Conservation (phyloP, 2,329 filamentous ascomycete genomes). For the Neopestalotiopsis clavispora region DNA sequence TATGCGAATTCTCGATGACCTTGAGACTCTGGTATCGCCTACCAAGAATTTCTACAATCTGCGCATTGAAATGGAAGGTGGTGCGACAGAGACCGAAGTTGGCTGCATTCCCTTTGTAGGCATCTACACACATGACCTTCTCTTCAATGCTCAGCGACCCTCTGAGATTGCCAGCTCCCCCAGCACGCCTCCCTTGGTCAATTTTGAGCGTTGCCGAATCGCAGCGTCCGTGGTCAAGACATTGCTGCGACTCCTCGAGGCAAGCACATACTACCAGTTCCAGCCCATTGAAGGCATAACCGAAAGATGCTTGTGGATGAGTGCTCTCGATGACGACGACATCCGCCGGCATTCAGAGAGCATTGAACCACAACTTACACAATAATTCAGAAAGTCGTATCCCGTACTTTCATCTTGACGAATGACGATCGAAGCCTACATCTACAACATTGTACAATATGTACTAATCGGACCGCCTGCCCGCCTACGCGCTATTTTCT, state of each 20-base stretch:
- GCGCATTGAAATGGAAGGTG: slow-evolving; percentile 78
- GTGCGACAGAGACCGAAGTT: slow-evolving; percentile 57
- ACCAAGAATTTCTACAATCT: slow-evolving; percentile 79
- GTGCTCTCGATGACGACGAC: slow-evolving; percentile 76
- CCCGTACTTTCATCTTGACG: slow-evolving; percentile 1
- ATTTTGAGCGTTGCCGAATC: slow-evolving; percentile 82
- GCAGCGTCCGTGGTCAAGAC: slow-evolving; percentile 81
- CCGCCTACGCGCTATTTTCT: slow-evolving; percentile 6
- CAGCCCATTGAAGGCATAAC: slow-evolving; percentile 77
- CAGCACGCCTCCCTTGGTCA: slow-evolving; percentile 71
- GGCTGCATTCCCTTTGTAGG: slow-evolving; percentile 86
- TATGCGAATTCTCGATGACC: slow-evolving; percentile 66
- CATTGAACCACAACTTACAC: slow-evolving; percentile 44
- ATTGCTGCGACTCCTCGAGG: slow-evolving; percentile 77
- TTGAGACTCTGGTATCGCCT: slow-evolving; percentile 77
- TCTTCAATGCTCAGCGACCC: slow-evolving; percentile 81
- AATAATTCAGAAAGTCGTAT: not conserved
- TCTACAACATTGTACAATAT: slow-evolving; percentile 12
- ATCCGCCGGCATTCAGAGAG: slow-evolving; percentile 62
- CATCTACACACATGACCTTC: slow-evolving; percentile 81
- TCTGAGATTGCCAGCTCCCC: slow-evolving; percentile 74
- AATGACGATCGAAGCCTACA: slow-evolving; percentile 6
- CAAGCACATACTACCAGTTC: slow-evolving; percentile 76
- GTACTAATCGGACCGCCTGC: slow-evolving; percentile 8
- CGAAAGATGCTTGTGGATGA: slow-evolving; percentile 85